These are phyloP conservation scores for Sugiyamaella xylanicola DNA, from an alignment of 1,139 yeast species.

Conservation along the genomic window DNA sequence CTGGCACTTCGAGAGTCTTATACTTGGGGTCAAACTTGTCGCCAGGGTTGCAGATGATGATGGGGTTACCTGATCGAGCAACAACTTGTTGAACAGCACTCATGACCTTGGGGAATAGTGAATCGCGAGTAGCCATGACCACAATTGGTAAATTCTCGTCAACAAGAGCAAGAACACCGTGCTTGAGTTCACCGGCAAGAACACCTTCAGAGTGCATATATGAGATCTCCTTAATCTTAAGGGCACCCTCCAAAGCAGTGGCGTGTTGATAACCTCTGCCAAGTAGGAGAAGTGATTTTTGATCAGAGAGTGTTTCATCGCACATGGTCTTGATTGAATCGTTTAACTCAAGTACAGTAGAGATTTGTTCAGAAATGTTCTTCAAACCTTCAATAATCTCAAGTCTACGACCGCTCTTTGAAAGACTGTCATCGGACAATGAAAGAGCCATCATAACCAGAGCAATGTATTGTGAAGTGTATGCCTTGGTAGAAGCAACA, in stretches of 20 bases:
- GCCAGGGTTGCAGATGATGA: constrained; percentile 88
- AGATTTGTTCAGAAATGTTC: constrained; percentile 83
- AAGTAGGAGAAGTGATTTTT: constrained; percentile 82
- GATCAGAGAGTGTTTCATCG: constrained; percentile 67
- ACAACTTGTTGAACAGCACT: constrained; percentile 96
- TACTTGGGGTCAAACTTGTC: constrained; percentile 51
- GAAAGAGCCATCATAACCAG: constrained; percentile 95
- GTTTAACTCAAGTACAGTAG: constrained; percentile 72
- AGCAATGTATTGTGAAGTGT: constrained; percentile 97
- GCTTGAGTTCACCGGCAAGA: constrained; percentile 97
- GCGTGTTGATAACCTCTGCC: constrained; percentile 99
- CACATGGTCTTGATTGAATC: constrained; percentile 75
- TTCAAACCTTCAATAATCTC: constrained; percentile 88
- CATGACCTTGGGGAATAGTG: constrained; percentile 93
- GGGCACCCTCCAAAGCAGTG: constrained; percentile 96
- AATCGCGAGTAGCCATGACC: constrained; percentile 97
- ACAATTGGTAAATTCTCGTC: constrained; percentile 93
- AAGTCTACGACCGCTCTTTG: constrained; percentile 70
- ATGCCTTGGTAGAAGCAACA: constrained; percentile 99
- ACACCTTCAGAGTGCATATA: constrained; percentile 99
- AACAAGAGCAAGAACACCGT: constrained; percentile 95
- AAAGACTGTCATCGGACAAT: constrained; percentile 86
- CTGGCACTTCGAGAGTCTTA: constrained; percentile 79
- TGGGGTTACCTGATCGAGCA: constrained; percentile 97
- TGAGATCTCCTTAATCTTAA: constrained; percentile 96